A percentile compares a stretch with the other conserved stretches of the same genome.
phyloP scores from a whole-genome alignment of 768 basidiomycete genomes.

The Clitopilus passeckerianus region DNA sequence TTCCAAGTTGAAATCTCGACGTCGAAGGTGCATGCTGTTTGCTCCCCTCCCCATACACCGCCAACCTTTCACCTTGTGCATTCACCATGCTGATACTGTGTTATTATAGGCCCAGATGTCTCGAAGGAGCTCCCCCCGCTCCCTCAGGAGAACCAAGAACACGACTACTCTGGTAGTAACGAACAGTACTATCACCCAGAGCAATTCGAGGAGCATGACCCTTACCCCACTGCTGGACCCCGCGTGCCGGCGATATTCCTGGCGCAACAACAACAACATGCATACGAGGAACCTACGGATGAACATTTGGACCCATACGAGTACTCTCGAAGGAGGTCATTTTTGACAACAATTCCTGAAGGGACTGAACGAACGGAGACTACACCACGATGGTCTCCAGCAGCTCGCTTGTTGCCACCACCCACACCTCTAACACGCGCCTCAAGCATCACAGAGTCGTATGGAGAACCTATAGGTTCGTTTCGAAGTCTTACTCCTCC shows the following conservation, averaged over 20 bases:
- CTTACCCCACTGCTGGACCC: slow-evolving; percentile 23
- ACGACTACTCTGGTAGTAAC: slow-evolving; percentile 11
- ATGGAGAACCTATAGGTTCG: slow-evolving; percentile 60
- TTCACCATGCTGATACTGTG: slow-evolving; percentile 4
- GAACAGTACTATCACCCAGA: slow-evolving; percentile 16
- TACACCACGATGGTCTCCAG: slow-evolving; percentile 42
- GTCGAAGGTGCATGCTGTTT: slow-evolving; percentile 55
- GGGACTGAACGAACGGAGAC: slow-evolving; percentile 60
- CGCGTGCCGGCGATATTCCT: slow-evolving; percentile 56
- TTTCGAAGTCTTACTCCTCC: neutral
- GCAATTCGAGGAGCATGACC: slow-evolving; percentile 7
- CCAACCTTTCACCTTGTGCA: slow-evolving; percentile 1
- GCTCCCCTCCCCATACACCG: slow-evolving; percentile 12
- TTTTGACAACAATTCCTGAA: slow-evolving; percentile 65
- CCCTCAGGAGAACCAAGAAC: slow-evolving; percentile 4
- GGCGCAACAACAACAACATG: slow-evolving; percentile 46
- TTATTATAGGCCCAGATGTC: slow-evolving; percentile 7
- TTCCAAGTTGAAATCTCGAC: neutral
- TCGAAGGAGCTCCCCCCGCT: slow-evolving; percentile 15
- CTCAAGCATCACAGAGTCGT: slow-evolving; percentile 49
- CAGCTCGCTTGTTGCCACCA: slow-evolving; percentile 30
- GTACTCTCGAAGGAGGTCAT: slow-evolving; percentile 16
- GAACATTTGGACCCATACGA: neutral
- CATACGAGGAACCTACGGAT: slow-evolving; percentile 17
- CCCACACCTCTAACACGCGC: slow-evolving; percentile 34